Evolutionary conservation across 192 early-diverging fungal genomes (phyloP), one percentile per base, ranked within the genome.

Genomic region (Funneliformis geosporum): DNA sequence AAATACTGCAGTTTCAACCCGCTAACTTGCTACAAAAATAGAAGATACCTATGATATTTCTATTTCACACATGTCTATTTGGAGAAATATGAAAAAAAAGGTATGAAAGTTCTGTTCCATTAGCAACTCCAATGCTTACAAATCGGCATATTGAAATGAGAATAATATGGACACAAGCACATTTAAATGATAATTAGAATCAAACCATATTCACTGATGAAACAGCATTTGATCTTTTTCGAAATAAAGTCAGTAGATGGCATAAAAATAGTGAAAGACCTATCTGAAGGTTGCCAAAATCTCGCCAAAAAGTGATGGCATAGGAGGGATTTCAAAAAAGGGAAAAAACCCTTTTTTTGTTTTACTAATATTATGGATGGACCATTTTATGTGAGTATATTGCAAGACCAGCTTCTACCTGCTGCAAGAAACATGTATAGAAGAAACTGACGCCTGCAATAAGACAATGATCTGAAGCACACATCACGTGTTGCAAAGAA

Each of bases 161-260:
- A 66, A 66, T 25, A 38, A 12, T 12, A 33, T 66, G 18, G 64
- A 5, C 64, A 66, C 23, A 66, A 38, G n/a, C n/a, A 14, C 64
- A 66, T 66, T 25, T 38, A n/a, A 66, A 66, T 66, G 21, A 66
- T 38, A 66, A 66, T 66, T 66, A 23, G 23, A 23, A 66, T 38
- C 6, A 12, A 66, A 66, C 21, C 21, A 23, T 66, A 66, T 66
- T 66, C 25, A 66, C 64, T 8, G 64, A 66, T 66, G 4, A 66
- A 14, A 66, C 7, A 66, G 23, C 23, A 25, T 66, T 66, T 23
- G 18, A 66, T 23, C 64, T 66, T 23, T 66, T 66, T 23, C 8
- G 23, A 66, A 66, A 66, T 14, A 64, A 64, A 21, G 62, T 14
- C 12, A 23, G 12, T n/a, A 33, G 11, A 46, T 10, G 4, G 44